Conservation (phyloP, 2,329 filamentous ascomycete species). For the Aureobasidium pullulans region DNA sequence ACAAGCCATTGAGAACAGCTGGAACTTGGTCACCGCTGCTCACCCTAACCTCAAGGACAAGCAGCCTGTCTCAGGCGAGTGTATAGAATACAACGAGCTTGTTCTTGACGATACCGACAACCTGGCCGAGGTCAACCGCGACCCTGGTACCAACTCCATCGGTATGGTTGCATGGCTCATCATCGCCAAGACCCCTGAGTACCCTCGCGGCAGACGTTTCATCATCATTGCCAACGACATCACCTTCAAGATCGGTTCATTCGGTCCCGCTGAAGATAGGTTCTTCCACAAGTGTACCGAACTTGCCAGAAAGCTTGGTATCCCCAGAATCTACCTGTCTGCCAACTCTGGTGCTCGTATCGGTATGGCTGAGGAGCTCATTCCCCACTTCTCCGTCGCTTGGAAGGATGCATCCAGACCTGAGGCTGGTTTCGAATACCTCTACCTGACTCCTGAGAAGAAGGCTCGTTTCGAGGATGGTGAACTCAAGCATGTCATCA, state of each 20-base stretch:
- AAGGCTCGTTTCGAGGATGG: conserved; percentile 81
- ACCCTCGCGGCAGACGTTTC: conserved; percentile 84
- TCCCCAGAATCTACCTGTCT: conserved; percentile 94
- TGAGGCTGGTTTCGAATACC: conserved; percentile 89
- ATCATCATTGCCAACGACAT: conserved; percentile 98
- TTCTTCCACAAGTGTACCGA: conserved; percentile 99
- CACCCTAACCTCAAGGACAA: conserved; percentile 68
- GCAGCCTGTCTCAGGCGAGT: conserved; percentile 79
- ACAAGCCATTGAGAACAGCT: conserved; percentile 93
- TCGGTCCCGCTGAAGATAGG: conserved; percentile 90
- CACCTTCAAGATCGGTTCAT: conserved; percentile 97
- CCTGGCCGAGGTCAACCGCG: conserved; percentile 84
- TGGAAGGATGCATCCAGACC: conserved; percentile 83
- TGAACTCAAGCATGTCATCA: conserved; percentile 69
- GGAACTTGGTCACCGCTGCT: conserved; percentile 67
- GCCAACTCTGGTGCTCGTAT: conserved; percentile 98
- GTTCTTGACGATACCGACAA: conserved; percentile 92
- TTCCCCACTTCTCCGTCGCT: conserved; percentile 93
- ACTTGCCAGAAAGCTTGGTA: conserved; percentile 84
- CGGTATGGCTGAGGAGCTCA: conserved; percentile 91
- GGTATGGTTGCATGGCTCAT: conserved; percentile 99
- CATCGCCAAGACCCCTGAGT: conserved; percentile 90
- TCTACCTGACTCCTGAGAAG: conserved; percentile 81
- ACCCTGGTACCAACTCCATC: conserved; percentile 89
- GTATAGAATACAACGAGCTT: conserved; percentile 88